phyloP scores from a whole-genome alignment of 2,329 filamentous ascomycete genomes.

The Xylaria hypoxylon region DNA sequence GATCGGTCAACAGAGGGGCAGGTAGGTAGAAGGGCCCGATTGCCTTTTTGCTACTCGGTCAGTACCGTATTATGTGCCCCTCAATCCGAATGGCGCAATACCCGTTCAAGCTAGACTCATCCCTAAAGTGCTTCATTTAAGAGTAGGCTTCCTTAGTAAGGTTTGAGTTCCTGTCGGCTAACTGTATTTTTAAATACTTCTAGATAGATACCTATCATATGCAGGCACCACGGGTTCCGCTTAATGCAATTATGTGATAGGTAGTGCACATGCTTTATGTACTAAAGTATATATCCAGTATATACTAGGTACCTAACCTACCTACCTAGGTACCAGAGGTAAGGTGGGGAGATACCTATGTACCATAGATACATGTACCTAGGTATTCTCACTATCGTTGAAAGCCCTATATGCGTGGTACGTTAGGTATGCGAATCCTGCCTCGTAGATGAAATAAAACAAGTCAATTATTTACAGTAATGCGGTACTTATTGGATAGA shows the following conservation, averaged over 20 bases:
- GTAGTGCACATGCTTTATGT: too few relatives aligned
- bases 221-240: too few relatives aligned
- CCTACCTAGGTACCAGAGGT: too few relatives aligned
- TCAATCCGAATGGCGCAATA: conserved; percentile 40
- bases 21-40: conserved; percentile 16
- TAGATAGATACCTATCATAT: not conserved
- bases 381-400: too few relatives aligned
- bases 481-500: conserved; percentile 6
- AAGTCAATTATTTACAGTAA: conserved; percentile 14
- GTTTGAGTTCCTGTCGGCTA: conserved; percentile 23
- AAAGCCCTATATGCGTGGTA: too few relatives aligned
- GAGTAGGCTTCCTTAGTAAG: not conserved
- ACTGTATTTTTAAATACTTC: conserved; percentile 20
- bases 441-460: not conserved
- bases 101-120: conserved; percentile 16
- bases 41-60: not conserved
- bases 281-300: too few relatives aligned
- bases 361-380: too few relatives aligned
- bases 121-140: conserved; percentile 7
- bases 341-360: too few relatives aligned
- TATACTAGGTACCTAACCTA: too few relatives aligned
- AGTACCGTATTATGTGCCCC: conserved; percentile 34
- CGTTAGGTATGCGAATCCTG: not conserved
- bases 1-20: conserved; percentile 34
- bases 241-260: too few relatives aligned